Percentiles rank a stretch among this genome's conserved stretches.
Conservation (phyloP, 2,329 filamentous ascomycete species). For the Davidsoniella neocaledoniae region DNA sequence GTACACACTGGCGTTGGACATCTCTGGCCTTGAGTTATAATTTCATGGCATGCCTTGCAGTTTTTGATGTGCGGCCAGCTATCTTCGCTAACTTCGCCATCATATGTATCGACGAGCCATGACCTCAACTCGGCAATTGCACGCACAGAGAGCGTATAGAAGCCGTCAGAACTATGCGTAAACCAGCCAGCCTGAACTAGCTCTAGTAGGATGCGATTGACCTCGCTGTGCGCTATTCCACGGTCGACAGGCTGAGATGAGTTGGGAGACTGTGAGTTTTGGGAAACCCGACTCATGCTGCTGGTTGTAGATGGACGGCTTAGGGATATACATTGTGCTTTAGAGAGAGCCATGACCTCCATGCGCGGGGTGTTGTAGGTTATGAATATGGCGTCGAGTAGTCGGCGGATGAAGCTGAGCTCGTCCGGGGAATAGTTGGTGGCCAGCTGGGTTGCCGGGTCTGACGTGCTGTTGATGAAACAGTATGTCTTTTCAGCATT, state of each 20-base stretch:
- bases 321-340: slow-evolving; percentile 62
- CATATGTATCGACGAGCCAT: slow-evolving; percentile 79
- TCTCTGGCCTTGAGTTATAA: slow-evolving; percentile 70
- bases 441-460: slow-evolving; percentile 71
- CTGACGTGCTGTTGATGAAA: slow-evolving; percentile 75
- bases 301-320: slow-evolving; percentile 29
- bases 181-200: slow-evolving; percentile 76
- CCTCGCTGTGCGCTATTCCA: slow-evolving; percentile 59
- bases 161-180: slow-evolving; percentile 52
- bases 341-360: slow-evolving; percentile 69
- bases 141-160: slow-evolving; percentile 60
- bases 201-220: slow-evolving; percentile 51
- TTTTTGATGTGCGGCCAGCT: slow-evolving; percentile 64
- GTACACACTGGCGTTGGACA: slow-evolving; percentile 53
- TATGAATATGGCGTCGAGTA: slow-evolving; percentile 86
- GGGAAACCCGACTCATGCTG: slow-evolving; percentile 16
- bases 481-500: slow-evolving; percentile 55
- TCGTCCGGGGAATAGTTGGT: slow-evolving; percentile 69
- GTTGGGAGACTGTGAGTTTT: slow-evolving; percentile 20
- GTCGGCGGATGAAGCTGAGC: slow-evolving; percentile 71
- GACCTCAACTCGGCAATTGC: slow-evolving; percentile 68
- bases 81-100: slow-evolving; percentile 40
- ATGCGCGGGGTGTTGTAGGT: slow-evolving; percentile 63
- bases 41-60: slow-evolving; percentile 76
- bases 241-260: slow-evolving; percentile 24